Base-by-base conservation (phyloP, 2,329 filamentous ascomycete genomes). In the Lecanicillium sp. region DNA sequence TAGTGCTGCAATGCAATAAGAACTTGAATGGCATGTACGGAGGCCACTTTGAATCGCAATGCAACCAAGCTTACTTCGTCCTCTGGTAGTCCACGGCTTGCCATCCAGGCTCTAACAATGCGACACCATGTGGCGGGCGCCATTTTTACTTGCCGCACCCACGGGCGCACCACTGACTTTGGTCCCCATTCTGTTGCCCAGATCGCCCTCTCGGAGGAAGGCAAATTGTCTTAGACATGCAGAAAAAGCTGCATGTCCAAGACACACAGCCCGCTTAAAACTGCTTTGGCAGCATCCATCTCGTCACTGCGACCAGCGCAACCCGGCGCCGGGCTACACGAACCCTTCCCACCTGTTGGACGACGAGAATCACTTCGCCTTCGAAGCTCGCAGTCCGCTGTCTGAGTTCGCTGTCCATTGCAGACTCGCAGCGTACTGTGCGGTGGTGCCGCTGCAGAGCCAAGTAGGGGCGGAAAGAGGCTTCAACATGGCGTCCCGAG, bases 141-240 rank as follows among this genome's bases (percentile, higher is more conserved):
- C 26, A 46, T 39, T 46, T 36, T 32, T 2, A 33, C 33, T 35
- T 5, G 21, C 19, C n/a, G 15, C 21, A 35, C 9, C 32, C n/a
- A 37, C n/a, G n/a, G n/a, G n/a, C n/a, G n/a, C n/a, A n/a, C n/a
- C n/a, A 39, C 35, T 39, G 35, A n/a, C 26, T 19, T 26, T 32
- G 24, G 37, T 35, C 44, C 35, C 35, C 44, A 39, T 17, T 46
- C 39, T 24, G 32, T 23, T 36, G 26, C 26, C 36, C 48, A 60
- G 57, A 64, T 63, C 52, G 60, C 38, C 63, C 66, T 66, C 56
- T 67, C 59, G 60, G 64, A 64, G 59, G 51, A 50, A n/a, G n/a
- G n/a, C n/a, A n/a, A 41, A 52, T 44, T 43, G 52, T 62, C 57
- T 63, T 57, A 68, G 66, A 69, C 66, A 68, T 61, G 56, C 54